These are phyloP conservation scores for Fusarium nygamai DNA, from an alignment of 2,329 filamentous ascomycete species.

Conservation along the genomic window DNA sequence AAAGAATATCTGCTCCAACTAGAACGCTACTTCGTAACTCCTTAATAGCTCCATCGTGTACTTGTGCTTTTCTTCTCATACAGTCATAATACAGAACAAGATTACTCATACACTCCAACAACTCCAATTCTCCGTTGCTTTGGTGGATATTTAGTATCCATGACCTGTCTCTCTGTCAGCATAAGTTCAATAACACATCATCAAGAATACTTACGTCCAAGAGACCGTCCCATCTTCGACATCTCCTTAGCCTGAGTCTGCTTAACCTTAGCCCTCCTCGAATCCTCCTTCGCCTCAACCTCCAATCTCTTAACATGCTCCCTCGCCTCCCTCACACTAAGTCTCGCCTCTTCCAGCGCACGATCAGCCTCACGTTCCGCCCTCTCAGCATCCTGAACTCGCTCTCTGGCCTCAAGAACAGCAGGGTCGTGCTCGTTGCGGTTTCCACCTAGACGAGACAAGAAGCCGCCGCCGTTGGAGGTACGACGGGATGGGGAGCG, in stretches of 20 bases:
- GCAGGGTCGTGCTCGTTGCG: constrained; percentile 64
- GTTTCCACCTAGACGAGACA: constrained; percentile 58
- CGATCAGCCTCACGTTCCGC: constrained; percentile 73
- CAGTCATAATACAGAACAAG: constrained; percentile 10
- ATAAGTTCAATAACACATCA: not conserved
- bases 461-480: constrained; percentile 48
- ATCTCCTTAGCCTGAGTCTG: constrained; percentile 71
- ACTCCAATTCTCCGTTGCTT: not conserved
- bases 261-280: constrained; percentile 73
- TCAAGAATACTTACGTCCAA: constrained; percentile 66
- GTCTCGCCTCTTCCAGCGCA: constrained; percentile 66
- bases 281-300: constrained; percentile 72
- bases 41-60: not conserved
- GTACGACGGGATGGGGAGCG: constrained; percentile 22
- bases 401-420: constrained; percentile 69
- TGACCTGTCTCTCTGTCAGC: constrained; percentile 16
- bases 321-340: constrained; percentile 69
- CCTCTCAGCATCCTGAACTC: constrained; percentile 68
- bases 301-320: constrained; percentile 72
- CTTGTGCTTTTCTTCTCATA: constrained; percentile 17
- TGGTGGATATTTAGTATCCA: not conserved
- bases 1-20: constrained; percentile 1
- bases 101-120: not conserved
- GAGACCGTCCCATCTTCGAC: constrained; percentile 74
- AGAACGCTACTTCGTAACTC: not conserved